Base-by-base conservation (phyloP, 2,329 filamentous ascomycete genomes). In the Setomelanomma holmii region DNA sequence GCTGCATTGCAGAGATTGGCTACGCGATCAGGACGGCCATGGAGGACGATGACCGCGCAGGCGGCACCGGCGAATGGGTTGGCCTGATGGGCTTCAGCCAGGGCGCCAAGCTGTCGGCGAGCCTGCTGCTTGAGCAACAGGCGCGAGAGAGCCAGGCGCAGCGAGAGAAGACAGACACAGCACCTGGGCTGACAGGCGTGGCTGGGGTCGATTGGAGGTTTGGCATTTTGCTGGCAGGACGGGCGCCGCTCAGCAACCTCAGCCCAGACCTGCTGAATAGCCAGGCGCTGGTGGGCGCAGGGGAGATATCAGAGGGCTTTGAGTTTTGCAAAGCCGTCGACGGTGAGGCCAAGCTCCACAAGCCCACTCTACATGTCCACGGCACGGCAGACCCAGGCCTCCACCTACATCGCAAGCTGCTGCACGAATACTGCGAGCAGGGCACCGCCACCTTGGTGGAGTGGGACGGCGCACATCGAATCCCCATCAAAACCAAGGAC, bases 401-500 rank as follows among this genome's bases (percentile, higher is more conserved):
- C 20, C 75, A 82, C 52, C 72, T 84, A 39, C 88, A 90, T 67
- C 74, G 80, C 48, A 76, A 80, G 66, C 64, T 88, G 60, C 66
- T 85, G 44, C 71, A 83, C 7, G 73, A 82, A 45, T 91, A 87
- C 68, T 89, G 86, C 66, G 78, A 84, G 43, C 66, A 76, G 8
- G 80, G 78, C 0, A 84, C 76, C 2, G 76, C 82, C 5, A 79
- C 74, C 34, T 55, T 91, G 40, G 71, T 93, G 1, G 87, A 91
- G 70, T 93, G 89, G 90, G 82, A 90, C 51, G 89, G 88, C 0
- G 81, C 80, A 1, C 90, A 93, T 69, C 77, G 89, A 5, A 78
- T 93, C 42, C 88, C 89, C 1, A 81, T 93, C 53, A 89, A 89
- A 77, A 78, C 75, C 19, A 75, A 73, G 23, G 89, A 92, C 71